Percentiles rank a stretch among this genome's conserved stretches.
These are phyloP conservation scores for Chlorokybus atmophyticus DNA, from an alignment of 139 green algal genomes.

Conservation along the genomic window DNA sequence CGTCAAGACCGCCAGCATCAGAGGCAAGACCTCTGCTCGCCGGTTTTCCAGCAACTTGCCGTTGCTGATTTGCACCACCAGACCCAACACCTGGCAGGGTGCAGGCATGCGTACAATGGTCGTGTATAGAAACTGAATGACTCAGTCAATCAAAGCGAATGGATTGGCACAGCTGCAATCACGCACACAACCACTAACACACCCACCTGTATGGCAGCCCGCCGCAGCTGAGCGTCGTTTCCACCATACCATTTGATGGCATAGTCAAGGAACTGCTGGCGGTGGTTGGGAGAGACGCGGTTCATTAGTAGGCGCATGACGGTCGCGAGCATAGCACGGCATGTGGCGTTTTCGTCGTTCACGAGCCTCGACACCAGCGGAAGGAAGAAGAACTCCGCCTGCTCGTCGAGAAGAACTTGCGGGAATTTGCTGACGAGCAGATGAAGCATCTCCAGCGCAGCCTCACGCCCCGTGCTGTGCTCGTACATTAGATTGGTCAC, in stretches of 20 bases:
- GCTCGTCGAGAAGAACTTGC: conserved; percentile 36
- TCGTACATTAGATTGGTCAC: conserved; percentile 47
- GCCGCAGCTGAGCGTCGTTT: conserved; percentile 31
- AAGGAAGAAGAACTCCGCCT: conserved; percentile 56
- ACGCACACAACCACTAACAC: no score
- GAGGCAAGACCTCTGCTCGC: no score
- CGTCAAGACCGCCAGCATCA: not conserved
- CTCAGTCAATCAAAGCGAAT: no score
- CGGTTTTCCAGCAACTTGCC: no score
- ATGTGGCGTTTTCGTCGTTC: conserved; percentile 47
- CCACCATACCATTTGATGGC: conserved; percentile 37
- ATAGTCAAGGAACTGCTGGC: conserved; percentile 8
- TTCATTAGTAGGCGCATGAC: conserved; percentile 43
- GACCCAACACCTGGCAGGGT: no score
- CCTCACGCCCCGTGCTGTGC: conserved; percentile 27
- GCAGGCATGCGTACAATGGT: no score
- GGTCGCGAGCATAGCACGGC: conserved; percentile 34
- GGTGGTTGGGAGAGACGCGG: conserved; percentile 5
- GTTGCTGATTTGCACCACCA: no score
- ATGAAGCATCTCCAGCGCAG: conserved; percentile 57
- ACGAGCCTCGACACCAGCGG: conserved; percentile 67
- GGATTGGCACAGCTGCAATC: no score
- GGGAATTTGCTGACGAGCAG: conserved; percentile 74
- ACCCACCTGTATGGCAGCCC: conserved; percentile 37
- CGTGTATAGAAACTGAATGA: no score